Conservation (phyloP, 78 protist species). For the Dictyostelium brefeldianum region DNA sequence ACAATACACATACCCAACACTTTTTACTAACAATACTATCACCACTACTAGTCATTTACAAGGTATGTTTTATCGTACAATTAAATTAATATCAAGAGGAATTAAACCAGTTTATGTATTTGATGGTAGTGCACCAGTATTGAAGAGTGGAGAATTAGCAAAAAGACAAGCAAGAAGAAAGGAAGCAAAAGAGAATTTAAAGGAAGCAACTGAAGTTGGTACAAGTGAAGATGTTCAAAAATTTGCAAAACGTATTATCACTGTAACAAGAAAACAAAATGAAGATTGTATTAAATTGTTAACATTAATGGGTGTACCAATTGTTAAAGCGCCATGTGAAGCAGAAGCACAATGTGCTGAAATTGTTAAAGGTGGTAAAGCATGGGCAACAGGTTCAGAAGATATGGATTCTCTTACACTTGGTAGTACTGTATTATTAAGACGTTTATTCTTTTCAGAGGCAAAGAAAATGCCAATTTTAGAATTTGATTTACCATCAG, state of each 20-base stretch:
- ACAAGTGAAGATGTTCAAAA: conserved; percentile 90
- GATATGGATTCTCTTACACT: conserved; percentile 99
- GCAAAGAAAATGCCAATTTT: conserved; percentile 91
- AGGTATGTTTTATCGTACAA: conserved; percentile 98
- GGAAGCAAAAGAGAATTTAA: conserved; percentile 88
- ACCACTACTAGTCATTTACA: conserved; percentile 87
- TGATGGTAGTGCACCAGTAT: conserved; percentile 98
- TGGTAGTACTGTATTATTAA: conserved; percentile 85
- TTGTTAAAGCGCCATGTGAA: conserved; percentile 97
- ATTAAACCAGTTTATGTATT: conserved; percentile 99
- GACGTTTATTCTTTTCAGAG: conserved; percentile 93
- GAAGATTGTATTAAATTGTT: conserved; percentile 96
- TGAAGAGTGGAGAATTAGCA: conserved; percentile 96
- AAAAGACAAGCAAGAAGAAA: conserved; percentile 90
- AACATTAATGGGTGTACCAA: conserved; percentile 98
- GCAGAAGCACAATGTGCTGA: conserved; percentile 99
- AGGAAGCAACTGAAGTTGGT: conserved; percentile 93
- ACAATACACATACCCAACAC: background rate
- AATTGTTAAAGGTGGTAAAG: conserved; percentile 86
- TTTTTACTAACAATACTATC: background rate
- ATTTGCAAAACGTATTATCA: conserved; percentile 86
- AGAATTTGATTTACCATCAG: conserved; percentile 87
- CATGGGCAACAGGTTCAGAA: conserved; percentile 96
- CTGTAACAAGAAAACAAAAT: conserved; percentile 93
- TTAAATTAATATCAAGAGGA: conserved; percentile 96